Percentiles rank a stretch among this genome's conserved stretches.
Conservation (phyloP, 345 rosid genomes). For the Brassica nigra region DNA sequence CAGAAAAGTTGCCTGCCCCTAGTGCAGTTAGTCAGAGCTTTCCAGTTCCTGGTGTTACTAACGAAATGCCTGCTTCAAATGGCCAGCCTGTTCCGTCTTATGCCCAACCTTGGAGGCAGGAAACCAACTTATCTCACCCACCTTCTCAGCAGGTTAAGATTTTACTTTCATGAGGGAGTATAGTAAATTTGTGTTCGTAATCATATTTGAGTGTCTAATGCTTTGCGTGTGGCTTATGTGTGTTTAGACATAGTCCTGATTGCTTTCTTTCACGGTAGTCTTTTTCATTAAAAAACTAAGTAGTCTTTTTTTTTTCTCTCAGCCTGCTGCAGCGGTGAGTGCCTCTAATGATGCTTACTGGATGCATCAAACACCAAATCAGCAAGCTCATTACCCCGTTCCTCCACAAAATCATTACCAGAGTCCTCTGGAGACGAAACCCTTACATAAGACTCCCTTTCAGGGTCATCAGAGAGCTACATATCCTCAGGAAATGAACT, state of each 20-base stretch:
- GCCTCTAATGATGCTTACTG: constrained; percentile 75
- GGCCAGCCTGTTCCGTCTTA: constrained; percentile 60
- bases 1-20: constrained; percentile 71
- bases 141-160: constrained; percentile 72
- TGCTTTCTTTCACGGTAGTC: constrained; percentile 12
- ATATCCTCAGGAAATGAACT: constrained; percentile 60
- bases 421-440: constrained; percentile 62
- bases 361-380: constrained; percentile 59
- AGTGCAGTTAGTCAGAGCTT: constrained; percentile 57
- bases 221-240: constrained; percentile 1
- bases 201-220: constrained; percentile 7
- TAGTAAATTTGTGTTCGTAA: constrained; percentile 1
- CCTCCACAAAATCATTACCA: constrained; percentile 60
- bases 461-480: constrained; percentile 69
- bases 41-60: constrained; percentile 55
- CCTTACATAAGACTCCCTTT: constrained; percentile 59
- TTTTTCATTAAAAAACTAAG: constrained; percentile 1
- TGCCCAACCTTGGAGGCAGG: constrained; percentile 68
- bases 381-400: constrained; percentile 63
- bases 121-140: constrained; percentile 54
- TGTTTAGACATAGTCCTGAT: constrained; percentile 26
- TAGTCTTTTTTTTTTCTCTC: constrained; percentile 38
- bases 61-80: constrained; percentile 59
- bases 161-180: constrained; percentile 23
- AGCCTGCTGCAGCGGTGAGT: constrained; percentile 63